Evolutionary conservation across 163 green algal genomes (phyloP).

Genomic region (Scenedesmus sp.): DNA sequence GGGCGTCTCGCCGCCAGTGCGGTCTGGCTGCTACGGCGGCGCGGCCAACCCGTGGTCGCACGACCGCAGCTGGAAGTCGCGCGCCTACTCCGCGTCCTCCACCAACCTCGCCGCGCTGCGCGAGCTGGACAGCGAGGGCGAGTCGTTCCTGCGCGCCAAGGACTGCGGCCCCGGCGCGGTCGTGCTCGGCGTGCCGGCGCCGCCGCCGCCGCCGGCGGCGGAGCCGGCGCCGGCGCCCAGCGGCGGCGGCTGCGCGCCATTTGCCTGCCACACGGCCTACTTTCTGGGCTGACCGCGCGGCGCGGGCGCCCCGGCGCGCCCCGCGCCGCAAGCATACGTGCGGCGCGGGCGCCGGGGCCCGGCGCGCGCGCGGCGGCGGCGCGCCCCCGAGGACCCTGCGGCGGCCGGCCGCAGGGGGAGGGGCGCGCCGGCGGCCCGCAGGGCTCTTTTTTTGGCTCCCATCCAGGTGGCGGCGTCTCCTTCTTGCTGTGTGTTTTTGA

Average conservation of each 20-base stretch:
- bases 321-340: no score
- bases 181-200: constrained; percentile 14
- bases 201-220: not conserved
- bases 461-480: no score
- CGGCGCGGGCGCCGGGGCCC: no score
- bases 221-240: constrained; percentile 5
- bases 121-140: constrained; percentile 51
- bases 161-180: constrained; percentile 6
- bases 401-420: no score
- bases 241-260: constrained; percentile 24
- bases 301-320: no score
- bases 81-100: constrained; percentile 44
- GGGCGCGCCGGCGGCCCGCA: no score
- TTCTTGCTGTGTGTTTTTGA: no score
- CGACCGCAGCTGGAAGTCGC: constrained; percentile 46
- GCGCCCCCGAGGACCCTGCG: no score
- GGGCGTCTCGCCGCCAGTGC: constrained; percentile 52
- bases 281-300: constrained; percentile 20
- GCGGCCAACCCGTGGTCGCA: constrained; percentile 56
- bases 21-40: constrained; percentile 41
- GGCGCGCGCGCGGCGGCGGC: no score
- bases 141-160: constrained; percentile 47
- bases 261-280: constrained; percentile 39
- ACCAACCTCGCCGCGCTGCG: constrained; percentile 59
- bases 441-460: no score